Evolutionary conservation across 2,329 filamentous ascomycete species (phyloP).

Genomic region (Calonectria pseudoreteaudii): DNA sequence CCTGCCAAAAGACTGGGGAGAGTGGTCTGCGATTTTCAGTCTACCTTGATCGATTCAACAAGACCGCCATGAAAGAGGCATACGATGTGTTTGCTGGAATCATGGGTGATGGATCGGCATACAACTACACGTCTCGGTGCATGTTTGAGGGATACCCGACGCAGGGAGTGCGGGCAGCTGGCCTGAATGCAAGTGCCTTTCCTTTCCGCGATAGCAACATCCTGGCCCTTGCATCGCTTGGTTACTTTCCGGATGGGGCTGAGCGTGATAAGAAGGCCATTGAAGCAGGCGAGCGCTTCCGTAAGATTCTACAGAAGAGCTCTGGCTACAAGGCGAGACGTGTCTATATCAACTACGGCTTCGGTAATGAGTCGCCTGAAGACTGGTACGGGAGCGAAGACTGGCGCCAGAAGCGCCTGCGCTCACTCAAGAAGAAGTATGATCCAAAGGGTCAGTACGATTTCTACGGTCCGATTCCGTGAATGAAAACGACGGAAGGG

Average conservation of each 20-base stretch:
- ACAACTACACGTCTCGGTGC: constrained; percentile 51
- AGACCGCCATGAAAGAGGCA: constrained; percentile 28
- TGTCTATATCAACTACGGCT: constrained; percentile 64
- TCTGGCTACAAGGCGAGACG: constrained; percentile 22
- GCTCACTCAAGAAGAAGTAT: constrained; percentile 59
- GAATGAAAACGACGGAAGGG: background rate
- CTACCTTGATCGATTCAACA: constrained; percentile 34
- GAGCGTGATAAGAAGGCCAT: constrained; percentile 31
- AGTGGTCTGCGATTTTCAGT: constrained; percentile 39
- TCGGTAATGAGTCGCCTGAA: constrained; percentile 56
- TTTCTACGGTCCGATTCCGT: constrained; percentile 54
- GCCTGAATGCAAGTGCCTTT: constrained; percentile 27
- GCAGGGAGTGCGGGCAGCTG: constrained; percentile 47
- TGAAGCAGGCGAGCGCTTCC: constrained; percentile 28
- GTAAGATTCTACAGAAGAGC: constrained; percentile 26
- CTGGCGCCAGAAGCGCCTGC: constrained; percentile 60
- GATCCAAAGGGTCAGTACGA: constrained; percentile 59
- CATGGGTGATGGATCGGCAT: constrained; percentile 20
- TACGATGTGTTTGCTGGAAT: constrained; percentile 32
- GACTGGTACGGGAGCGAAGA: constrained; percentile 61
- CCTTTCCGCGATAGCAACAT: constrained; percentile 37
- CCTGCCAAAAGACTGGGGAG: constrained; percentile 38
- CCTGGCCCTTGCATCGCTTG: constrained; percentile 34
- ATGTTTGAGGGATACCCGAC: constrained; percentile 68
- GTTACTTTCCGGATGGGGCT: constrained; percentile 28